Conservation (phyloP, 148 eudicot species). For the Dysphania ambrosioides region DNA sequence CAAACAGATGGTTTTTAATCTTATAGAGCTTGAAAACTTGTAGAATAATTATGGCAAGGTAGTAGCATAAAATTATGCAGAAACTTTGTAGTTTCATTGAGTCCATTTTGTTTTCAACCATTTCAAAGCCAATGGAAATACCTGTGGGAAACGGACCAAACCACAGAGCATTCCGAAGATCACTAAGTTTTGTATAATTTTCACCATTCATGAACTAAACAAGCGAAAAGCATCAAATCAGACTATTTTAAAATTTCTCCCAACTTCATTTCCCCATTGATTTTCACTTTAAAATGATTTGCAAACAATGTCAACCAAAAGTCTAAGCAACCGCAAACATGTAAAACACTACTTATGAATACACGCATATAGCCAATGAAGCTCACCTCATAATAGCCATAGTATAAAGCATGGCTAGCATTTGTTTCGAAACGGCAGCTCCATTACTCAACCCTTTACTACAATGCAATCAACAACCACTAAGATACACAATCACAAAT, state of each 20-base stretch:
- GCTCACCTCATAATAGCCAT: slow-evolving; percentile 83
- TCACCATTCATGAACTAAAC: neutral
- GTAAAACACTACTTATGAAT: neutral
- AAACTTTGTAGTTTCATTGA: no score
- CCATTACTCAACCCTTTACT: slow-evolving; percentile 38
- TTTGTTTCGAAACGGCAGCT: slow-evolving; percentile 50
- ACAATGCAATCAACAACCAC: slow-evolving; percentile 16
- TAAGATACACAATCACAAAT: neutral
- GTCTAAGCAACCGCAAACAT: neutral
- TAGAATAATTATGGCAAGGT: no score
- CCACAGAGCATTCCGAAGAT: neutral
- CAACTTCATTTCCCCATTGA: neutral
- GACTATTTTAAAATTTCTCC: neutral
- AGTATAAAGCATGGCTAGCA: slow-evolving; percentile 72
- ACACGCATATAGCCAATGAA: neutral
- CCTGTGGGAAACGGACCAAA: no score
- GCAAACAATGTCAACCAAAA: neutral
- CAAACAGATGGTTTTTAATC: neutral
- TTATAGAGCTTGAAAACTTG: neutral
- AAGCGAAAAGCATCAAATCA: neutral
- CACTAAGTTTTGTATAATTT: neutral
- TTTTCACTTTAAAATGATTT: neutral
- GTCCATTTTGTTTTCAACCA: no score
- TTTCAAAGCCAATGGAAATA: no score
- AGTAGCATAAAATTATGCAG: no score